Conservation (phyloP, 176 grass and related monocot genomes). For the Eleusine coracana region DNA sequence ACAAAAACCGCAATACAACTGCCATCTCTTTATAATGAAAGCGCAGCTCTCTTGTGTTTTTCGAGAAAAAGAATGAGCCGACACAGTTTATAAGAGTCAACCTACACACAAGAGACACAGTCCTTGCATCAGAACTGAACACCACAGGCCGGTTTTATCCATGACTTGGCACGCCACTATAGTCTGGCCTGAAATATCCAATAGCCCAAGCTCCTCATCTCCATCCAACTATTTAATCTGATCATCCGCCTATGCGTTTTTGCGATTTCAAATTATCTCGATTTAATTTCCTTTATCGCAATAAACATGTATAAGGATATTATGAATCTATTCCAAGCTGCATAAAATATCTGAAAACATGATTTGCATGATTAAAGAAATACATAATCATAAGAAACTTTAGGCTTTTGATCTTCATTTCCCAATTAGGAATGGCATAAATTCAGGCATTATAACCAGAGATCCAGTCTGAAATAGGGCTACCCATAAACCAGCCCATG, state of each 20-base stretch:
- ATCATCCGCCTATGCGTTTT: not conserved
- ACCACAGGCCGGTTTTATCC: not conserved
- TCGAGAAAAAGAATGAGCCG: not conserved
- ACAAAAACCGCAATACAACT: not conserved
- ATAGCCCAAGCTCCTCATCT: slow-evolving; percentile 1
- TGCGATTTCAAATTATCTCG: not conserved
- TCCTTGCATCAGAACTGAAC: not conserved
- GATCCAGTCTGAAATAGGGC: slow-evolving; percentile 1
- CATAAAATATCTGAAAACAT: slow-evolving; percentile 1
- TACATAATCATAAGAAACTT: not conserved
- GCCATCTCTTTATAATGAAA: too few species aligned
- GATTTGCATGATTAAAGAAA: not conserved
- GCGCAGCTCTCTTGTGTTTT: too few species aligned
- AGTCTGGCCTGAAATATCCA: not conserved
- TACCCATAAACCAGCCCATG: not conserved
- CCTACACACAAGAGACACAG: not conserved
- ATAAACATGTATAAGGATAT: not conserved
- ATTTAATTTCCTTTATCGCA: not conserved
- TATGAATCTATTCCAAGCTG: slow-evolving; percentile 19
- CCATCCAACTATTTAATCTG: slow-evolving; percentile 6
- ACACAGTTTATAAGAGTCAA: not conserved
- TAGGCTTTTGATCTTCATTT: not conserved
- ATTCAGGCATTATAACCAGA: not conserved
- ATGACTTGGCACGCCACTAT: not conserved
- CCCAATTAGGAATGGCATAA: not conserved